Conservation (phyloP, 331 rosid genomes). For the Acacia pycnantha region DNA sequence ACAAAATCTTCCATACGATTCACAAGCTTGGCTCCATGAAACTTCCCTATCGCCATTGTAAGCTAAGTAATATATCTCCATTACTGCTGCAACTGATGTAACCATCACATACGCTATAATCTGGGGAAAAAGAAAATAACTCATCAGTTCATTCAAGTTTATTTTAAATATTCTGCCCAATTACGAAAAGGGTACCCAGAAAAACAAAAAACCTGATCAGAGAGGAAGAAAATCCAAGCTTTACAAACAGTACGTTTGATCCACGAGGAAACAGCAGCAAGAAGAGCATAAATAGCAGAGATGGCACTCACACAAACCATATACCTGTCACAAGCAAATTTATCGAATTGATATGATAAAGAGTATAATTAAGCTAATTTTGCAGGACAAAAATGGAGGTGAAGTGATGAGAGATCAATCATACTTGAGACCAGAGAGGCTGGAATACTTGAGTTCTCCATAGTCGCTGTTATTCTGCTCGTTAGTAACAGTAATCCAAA, state of each 20-base stretch:
- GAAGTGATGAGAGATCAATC: background rate
- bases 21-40: slow-evolving; percentile 92
- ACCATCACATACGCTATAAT: slow-evolving; percentile 67
- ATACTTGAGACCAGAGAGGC: slow-evolving; percentile 74
- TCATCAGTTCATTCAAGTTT: background rate
- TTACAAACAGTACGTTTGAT: slow-evolving; percentile 42
- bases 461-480: slow-evolving; percentile 55
- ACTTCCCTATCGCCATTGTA: slow-evolving; percentile 69
- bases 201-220: slow-evolving; percentile 74
- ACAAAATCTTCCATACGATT: slow-evolving; percentile 73
- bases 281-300: slow-evolving; percentile 60
- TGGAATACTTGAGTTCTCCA: slow-evolving; percentile 59
- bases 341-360: background rate
- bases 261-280: slow-evolving; percentile 62
- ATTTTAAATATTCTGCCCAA: no score
- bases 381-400: background rate
- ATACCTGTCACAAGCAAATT: slow-evolving; percentile 49
- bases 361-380: background rate
- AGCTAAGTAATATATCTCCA: slow-evolving; percentile 64
- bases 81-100: slow-evolving; percentile 61
- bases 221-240: slow-evolving; percentile 80
- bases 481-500: slow-evolving; percentile 75
- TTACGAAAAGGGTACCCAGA: background rate
- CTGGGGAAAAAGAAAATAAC: slow-evolving; percentile 27
- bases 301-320: slow-evolving; percentile 69